Conservation (phyloP, 176 grass and related monocot genomes). For the Triticum monococcum region DNA sequence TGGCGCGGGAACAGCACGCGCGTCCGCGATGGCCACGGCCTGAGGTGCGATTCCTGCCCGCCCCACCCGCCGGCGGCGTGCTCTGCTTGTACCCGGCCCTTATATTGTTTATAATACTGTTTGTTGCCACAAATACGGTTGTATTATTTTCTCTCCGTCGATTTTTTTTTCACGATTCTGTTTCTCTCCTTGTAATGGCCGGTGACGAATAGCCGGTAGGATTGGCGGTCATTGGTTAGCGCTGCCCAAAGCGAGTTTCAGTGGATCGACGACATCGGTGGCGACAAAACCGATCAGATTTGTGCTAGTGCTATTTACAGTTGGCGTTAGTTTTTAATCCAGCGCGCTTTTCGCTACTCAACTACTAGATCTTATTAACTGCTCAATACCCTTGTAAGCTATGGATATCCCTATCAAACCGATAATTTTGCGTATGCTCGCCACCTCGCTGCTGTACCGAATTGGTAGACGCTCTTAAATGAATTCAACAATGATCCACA, state of each 20-base stretch:
- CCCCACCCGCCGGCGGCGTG: neutral
- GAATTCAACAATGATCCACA: neutral
- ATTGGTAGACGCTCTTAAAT: neutral
- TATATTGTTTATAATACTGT: neutral
- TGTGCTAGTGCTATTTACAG: neutral
- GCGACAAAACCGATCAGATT: neutral
- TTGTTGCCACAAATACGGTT: neutral
- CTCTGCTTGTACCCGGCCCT: neutral
- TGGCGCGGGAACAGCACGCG: neutral
- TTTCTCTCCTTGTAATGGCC: neutral
- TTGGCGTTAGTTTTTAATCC: neutral
- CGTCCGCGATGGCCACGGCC: slow-evolving; percentile 27
- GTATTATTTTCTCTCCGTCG: neutral
- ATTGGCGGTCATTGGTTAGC: neutral
- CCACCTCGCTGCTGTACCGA: neutral
- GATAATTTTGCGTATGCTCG: neutral
- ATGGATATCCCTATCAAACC: neutral
- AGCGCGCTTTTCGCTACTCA: neutral
- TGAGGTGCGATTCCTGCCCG: slow-evolving; percentile 35
- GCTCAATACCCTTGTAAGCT: neutral
- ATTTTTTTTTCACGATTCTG: neutral
- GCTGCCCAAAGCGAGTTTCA: neutral
- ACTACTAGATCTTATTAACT: neutral
- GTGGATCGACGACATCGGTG: neutral
- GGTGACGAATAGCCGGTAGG: neutral